phyloP scores from a whole-genome alignment of 352 stramenopile species.

The Phytophthora colocasiae region DNA sequence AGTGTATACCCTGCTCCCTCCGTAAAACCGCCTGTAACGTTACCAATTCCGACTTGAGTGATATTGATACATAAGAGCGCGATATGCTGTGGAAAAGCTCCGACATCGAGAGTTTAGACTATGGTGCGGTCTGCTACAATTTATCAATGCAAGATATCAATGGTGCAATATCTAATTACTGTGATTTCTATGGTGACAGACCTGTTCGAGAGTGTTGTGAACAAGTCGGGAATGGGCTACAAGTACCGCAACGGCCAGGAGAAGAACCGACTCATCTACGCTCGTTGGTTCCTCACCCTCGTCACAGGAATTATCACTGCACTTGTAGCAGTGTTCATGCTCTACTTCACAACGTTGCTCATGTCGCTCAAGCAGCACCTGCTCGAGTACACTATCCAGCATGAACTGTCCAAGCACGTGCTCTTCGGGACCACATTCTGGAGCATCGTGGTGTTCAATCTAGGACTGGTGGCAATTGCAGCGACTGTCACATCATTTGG shows the following conservation, averaged over 20 bases:
- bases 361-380: slow-evolving; percentile 76
- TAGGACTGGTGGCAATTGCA: slow-evolving; percentile 76
- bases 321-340: slow-evolving; percentile 78
- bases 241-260: slow-evolving; percentile 85
- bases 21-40: neutral
- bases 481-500: slow-evolving; percentile 75
- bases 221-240: slow-evolving; percentile 86
- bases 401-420: slow-evolving; percentile 64
- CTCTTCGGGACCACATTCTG: slow-evolving; percentile 81
- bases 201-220: slow-evolving; percentile 88
- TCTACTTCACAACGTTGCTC: slow-evolving; percentile 80
- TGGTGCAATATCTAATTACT: slow-evolving; percentile 8
- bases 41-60: slow-evolving; percentile 10
- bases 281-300: slow-evolving; percentile 83
- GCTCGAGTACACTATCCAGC: slow-evolving; percentile 67
- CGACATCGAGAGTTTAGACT: slow-evolving; percentile 86
- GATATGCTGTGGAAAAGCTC: slow-evolving; percentile 69
- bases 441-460: slow-evolving; percentile 73
- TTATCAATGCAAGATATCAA: slow-evolving; percentile 2
- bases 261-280: slow-evolving; percentile 80
- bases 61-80: slow-evolving; percentile 9
- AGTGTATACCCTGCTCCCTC: neutral
- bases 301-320: slow-evolving; percentile 78
- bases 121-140: slow-evolving; percentile 51
- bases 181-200: slow-evolving; percentile 42